Base-by-base conservation (phyloP, 768 basidiomycete genomes). In the Albatrellus ellisii region DNA sequence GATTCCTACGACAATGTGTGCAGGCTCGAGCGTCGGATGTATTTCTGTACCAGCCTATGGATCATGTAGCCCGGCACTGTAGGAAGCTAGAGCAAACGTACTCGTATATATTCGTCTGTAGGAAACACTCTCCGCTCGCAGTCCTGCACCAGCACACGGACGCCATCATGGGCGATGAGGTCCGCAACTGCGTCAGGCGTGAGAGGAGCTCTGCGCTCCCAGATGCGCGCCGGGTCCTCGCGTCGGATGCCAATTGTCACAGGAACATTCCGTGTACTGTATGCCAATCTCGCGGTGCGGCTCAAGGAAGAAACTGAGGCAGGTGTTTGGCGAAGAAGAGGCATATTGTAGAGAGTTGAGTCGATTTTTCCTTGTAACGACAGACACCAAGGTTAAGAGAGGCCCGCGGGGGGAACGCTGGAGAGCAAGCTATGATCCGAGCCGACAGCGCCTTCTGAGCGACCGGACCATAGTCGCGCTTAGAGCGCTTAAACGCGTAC, bases 141-240 rank as follows among this genome's bases (percentile, higher is more conserved):
- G 12, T 71, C 72, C 55, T 87, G 80, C 25, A 91, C 70, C 33
- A 84, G 66, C 14, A 95, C 85, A 4, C 69, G 58, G 4, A 81
- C 73, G 14, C 70, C 69, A 21, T 72, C 64, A 20, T 66, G 61
- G 7, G 60, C 56, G 4, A 86, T 65, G 6, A 92, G 68, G 4
- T 70, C 59, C 32, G 71, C 58, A 24, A 92, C 79, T 5, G 72
- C 77, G 4, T 72, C 70, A 0, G 91, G 91, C 0, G 84, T 86
- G 34, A 95, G 63, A 2, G 91, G 89, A 24, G 72, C 76, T 14
- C 91, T 70, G 7, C 91, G 70, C 56, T 94, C 91, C 89, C 89
- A 95, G 42, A 86, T 74, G 39, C 91, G 65, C 24, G 60, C 49
- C 0, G 83, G 78, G 54, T 92, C 83, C 57, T 95, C 91, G 28